These are phyloP conservation scores for Echium plantagineum DNA, from an alignment of 257 asterid genomes.

Conservation along the genomic window DNA sequence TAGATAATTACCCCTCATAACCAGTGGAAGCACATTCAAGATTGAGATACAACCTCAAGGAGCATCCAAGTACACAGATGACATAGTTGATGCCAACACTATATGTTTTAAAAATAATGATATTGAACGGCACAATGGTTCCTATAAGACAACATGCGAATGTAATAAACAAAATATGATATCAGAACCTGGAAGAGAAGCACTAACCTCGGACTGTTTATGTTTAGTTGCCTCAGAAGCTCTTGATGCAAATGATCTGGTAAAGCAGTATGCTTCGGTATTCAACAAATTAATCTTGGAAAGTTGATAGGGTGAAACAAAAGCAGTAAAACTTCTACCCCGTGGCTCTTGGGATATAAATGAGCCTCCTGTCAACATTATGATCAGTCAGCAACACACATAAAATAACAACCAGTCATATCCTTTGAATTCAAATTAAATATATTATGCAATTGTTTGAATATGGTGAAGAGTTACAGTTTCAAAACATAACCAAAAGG, in stretches of 20 bases:
- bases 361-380: constrained; percentile 38
- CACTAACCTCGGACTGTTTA: constrained; percentile 52
- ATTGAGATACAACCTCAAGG: too few species aligned
- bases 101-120: too few species aligned
- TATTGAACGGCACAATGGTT: too few species aligned
- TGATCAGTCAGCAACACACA: constrained; percentile 3
- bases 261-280: constrained; percentile 22
- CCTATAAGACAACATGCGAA: too few species aligned
- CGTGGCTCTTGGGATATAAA: constrained; percentile 19
- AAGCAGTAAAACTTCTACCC: constrained; percentile 21
- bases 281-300: constrained; percentile 20
- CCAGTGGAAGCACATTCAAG: too few species aligned
- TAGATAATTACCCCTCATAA: background rate
- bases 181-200: too few species aligned
- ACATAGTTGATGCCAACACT: too few species aligned
- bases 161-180: too few species aligned
- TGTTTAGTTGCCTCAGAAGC: constrained; percentile 35
- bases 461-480: background rate
- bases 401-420: background rate
- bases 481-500: background rate
- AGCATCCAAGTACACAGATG: too few species aligned
- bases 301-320: constrained; percentile 35
- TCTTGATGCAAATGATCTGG: constrained; percentile 57
- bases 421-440: too few species aligned
- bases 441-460: background rate